Percentiles rank a stretch among this genome's conserved stretches.
These are phyloP conservation scores for Phyllosticta ampelicida DNA, from an alignment of 2,329 filamentous ascomycete genomes.

Conservation along the genomic window DNA sequence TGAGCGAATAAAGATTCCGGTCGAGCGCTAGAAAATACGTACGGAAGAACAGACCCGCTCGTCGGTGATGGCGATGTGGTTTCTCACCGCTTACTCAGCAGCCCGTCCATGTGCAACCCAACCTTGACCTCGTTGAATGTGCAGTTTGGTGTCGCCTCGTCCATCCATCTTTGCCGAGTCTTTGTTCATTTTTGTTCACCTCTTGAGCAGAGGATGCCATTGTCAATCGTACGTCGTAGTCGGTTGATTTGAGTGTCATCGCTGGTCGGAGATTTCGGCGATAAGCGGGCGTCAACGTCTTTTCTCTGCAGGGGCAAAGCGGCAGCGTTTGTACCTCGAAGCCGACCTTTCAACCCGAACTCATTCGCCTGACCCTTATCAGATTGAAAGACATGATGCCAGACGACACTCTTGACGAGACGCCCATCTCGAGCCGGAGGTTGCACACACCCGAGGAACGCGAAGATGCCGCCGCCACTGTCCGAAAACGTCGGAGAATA, in stretches of 20 bases:
- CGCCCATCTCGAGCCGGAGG: conserved; percentile 8
- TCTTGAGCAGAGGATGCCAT: not conserved
- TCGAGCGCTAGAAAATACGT: not conserved
- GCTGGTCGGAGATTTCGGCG: not conserved
- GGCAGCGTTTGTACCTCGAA: too few species aligned
- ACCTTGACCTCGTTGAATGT: not conserved
- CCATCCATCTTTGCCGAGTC: not conserved
- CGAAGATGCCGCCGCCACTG: not conserved
- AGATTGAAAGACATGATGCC: not conserved
- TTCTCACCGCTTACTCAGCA: not conserved
- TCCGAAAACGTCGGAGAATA: conserved; percentile 31
- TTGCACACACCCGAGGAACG: conserved; percentile 3
- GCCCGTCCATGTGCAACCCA: not conserved
- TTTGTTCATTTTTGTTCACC: not conserved
- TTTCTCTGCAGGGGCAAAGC: not conserved
- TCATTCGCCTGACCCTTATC: not conserved
- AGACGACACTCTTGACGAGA: not conserved
- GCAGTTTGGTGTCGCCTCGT: not conserved
- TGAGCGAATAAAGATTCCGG: not conserved
- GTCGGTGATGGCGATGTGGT: not conserved
- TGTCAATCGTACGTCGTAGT: not conserved
- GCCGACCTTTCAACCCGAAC: not conserved
- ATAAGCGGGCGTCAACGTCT: not conserved
- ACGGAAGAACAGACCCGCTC: not conserved
- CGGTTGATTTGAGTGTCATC: not conserved